Base-by-base conservation (phyloP, 495 filamentous ascomycete genomes). In the Aspergillus nanangensis region DNA sequence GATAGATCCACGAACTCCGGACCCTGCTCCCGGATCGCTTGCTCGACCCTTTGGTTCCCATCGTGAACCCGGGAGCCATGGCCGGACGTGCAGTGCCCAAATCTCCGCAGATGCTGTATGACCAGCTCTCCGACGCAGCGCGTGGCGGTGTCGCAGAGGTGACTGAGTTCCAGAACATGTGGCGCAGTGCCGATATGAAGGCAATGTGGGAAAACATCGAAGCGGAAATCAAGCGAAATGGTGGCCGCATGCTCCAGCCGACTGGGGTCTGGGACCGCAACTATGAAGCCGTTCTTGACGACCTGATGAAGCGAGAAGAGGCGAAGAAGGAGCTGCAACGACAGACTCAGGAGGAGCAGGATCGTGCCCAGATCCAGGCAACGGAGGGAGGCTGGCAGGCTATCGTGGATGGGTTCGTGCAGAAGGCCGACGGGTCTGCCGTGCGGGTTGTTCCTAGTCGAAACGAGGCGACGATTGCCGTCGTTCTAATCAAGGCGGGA, bases 1-100 rank as follows among this genome's bases (percentile, higher is more conserved):
- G 1, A 31, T 35, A 74, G 68, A 66, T 74, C 38, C 70, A 74
- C 49, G 58, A 66, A 48, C 51, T 74, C 21, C 70, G 70, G 31
- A 57, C 60, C 13, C 48, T 70, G n/a, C 55, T 74, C 9, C 70
- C 70, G 0, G 60, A 61, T 3, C 61, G 69, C 0, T 43, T 71
- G 5, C 42, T 74, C 27, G 64, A 63, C 11, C 69, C 70, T 8
- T 25, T 74, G 7, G 47, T 47, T 2, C 61, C 64, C 2, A 61
- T 65, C 15, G 44, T 62, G 23, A 65, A 65, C 18, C 59, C 64
- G 7, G 52, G 50, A 20, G 49, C 37, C 5, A n/a, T n/a, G n/a
- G 33, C 55, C 15, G 18, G 41, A 4, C 27, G 45, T 15, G 52
- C 54, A 23, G 38, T 54, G 3, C 54, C 65, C 23, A 51, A 50